phyloP scores from a whole-genome alignment of 257 asterid species.

The Solanum okadae region DNA sequence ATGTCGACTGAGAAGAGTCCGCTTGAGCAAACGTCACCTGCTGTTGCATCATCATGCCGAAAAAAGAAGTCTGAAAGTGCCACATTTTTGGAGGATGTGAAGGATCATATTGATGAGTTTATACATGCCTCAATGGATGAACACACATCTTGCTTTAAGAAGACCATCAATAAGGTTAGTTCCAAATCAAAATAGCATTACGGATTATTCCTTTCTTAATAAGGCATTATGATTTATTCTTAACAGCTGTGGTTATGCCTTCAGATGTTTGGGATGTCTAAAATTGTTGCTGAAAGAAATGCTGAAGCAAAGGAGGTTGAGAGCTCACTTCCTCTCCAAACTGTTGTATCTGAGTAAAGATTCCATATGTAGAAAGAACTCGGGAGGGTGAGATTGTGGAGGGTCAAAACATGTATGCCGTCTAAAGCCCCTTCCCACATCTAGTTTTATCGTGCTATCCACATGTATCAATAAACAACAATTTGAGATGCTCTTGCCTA shows the following conservation, averaged over 20 bases:
- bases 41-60: constrained; percentile 11
- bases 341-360: neutral
- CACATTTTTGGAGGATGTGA: constrained; percentile 13
- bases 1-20: constrained; percentile 7
- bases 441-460: neutral
- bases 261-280: constrained; percentile 18
- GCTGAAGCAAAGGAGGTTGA: constrained; percentile 9
- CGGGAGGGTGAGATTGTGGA: neutral
- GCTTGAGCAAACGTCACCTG: neutral
- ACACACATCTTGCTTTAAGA: constrained; percentile 11
- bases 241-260: neutral
- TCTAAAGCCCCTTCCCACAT: neutral
- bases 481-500: neutral
- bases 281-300: constrained; percentile 5
- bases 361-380: neutral
- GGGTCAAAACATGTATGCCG: neutral
- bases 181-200: neutral
- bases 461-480: neutral
- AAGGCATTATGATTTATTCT: neutral
- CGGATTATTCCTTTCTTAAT: neutral
- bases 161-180: constrained; percentile 7
- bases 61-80: constrained; percentile 17
- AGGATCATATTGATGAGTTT: constrained; percentile 13
- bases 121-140: constrained; percentile 15
- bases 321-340: constrained; percentile 6